Evolutionary conservation across 2,329 filamentous ascomycete species (phyloP), one percentile per base, ranked within the genome.

Genomic region (Colletotrichum cordylinicola): DNA sequence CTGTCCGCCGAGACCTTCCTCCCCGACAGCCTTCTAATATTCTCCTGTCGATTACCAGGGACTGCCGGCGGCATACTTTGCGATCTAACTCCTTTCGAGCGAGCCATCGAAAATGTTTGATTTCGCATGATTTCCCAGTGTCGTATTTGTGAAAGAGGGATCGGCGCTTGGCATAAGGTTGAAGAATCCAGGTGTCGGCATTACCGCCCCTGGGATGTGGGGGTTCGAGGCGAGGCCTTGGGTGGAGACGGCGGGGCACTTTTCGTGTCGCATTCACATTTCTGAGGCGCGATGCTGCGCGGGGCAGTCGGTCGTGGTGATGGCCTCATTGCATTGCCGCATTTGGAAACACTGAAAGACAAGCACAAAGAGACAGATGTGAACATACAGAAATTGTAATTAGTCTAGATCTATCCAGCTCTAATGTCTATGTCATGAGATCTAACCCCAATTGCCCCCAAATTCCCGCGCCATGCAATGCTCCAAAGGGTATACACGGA

Each of bases 401-500:
- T 67, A 67, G 60, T 60, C 61, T 62, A 66, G 37, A 72, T 66
- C 48, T 60, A 39, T 75, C 72, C 61, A 67, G 43, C 21, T 71
- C 48, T 35, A 21, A 61, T 21, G 37, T 56, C 68, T 75, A 56
- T 37, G 7, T 68, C 73, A 68, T 73, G 29, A 73, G 61, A 75
- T 73, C 64, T 72, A 72, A 31, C 21, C 61, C 62, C 62, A 65
- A 67, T 13, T 27, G 24, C 13, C 68, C 68, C 16, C 39, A 1
- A 2, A 64, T 39, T 21, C 52, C 10, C 48, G 62, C 73, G 73
- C 73, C 73, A 73, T 73, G 73, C 73, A 73, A 75, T 73, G 64
- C 70, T 73, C 73, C 70, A 73, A 21, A 52, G 73, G 73, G 73
- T 75, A 75, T 75, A 75, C 70, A 73, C 64, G 58, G 73, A 75